Evolutionary conservation across 1,139 yeast genomes (phyloP).

Genomic region (Nakaseomyces kungkrabaensis): DNA sequence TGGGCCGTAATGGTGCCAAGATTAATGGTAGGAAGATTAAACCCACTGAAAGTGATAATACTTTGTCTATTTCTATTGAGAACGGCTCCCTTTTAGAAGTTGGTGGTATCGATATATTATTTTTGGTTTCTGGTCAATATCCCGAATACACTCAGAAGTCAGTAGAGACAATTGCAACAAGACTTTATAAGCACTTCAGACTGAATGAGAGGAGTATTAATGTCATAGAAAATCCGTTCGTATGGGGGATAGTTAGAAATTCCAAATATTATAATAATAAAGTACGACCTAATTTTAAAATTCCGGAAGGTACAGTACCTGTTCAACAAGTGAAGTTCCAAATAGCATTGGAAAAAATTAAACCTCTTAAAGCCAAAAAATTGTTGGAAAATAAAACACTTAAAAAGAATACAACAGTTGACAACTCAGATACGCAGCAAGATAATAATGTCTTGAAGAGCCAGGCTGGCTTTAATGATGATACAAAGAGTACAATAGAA

Average conservation of each 20-base stretch:
- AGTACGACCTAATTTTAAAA: constrained; percentile 1
- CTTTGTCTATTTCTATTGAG: constrained; percentile 45
- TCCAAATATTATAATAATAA: constrained; percentile 10
- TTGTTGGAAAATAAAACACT: background rate
- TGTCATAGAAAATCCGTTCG: constrained; percentile 14
- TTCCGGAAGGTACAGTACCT: background rate
- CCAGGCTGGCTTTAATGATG: no score
- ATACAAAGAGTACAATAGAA: no score
- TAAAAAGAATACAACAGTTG: background rate
- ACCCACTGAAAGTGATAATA: constrained; percentile 34
- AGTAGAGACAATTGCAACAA: constrained; percentile 32
- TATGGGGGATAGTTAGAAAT: constrained; percentile 15
- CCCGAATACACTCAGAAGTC: background rate
- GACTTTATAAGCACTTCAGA: constrained; percentile 36
- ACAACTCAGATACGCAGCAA: no score
- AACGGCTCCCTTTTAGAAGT: constrained; percentile 86
- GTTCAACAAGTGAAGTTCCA: background rate
- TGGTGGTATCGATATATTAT: constrained; percentile 98
- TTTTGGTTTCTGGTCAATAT: constrained; percentile 71
- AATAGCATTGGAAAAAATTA: background rate
- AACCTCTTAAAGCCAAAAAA: background rate
- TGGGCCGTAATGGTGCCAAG: constrained; percentile 89
- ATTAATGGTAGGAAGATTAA: constrained; percentile 58
- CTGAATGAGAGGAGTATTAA: constrained; percentile 23
- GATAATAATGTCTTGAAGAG: no score